Percentiles rank a stretch among this genome's conserved stretches.
These are phyloP conservation scores for Crepidotus variabilis DNA, from an alignment of 768 basidiomycete species.

Conservation along the genomic window DNA sequence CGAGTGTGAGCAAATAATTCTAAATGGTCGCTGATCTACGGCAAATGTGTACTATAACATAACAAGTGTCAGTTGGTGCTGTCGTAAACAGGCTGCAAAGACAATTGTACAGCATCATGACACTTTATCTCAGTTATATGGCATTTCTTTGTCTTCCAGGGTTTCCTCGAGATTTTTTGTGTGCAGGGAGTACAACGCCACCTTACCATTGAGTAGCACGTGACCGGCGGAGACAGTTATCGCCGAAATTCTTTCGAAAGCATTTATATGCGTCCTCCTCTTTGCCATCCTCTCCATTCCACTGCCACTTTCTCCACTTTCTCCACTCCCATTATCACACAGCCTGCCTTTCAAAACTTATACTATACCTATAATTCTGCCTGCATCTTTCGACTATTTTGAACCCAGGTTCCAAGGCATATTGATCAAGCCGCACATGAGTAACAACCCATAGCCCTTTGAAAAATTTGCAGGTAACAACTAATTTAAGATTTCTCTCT, in stretches of 20 bases:
- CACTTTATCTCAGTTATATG: neutral
- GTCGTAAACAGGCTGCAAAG: neutral
- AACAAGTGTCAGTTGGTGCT: neutral
- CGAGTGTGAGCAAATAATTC: neutral
- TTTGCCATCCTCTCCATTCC: neutral
- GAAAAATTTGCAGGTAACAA: neutral
- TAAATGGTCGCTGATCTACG: neutral
- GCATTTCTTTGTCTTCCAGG: neutral
- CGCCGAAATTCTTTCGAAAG: neutral
- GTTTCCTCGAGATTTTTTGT: neutral
- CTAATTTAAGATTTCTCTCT: neutral
- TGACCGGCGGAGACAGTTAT: neutral
- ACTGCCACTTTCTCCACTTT: neutral
- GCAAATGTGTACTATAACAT: neutral
- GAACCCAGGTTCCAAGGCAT: neutral
- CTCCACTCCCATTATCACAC: neutral
- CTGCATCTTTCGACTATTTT: neutral
- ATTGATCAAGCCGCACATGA: neutral
- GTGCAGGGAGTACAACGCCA: neutral
- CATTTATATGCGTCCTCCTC: neutral
- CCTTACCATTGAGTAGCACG: neutral
- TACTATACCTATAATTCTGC: neutral
- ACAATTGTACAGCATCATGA: neutral
- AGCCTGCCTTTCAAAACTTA: neutral
- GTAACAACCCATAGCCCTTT: neutral